Evolutionary conservation across 306 rosid genomes (phyloP), one percentile per base, ranked within the genome.

Genomic region (Cucurbita argyrosperma): DNA sequence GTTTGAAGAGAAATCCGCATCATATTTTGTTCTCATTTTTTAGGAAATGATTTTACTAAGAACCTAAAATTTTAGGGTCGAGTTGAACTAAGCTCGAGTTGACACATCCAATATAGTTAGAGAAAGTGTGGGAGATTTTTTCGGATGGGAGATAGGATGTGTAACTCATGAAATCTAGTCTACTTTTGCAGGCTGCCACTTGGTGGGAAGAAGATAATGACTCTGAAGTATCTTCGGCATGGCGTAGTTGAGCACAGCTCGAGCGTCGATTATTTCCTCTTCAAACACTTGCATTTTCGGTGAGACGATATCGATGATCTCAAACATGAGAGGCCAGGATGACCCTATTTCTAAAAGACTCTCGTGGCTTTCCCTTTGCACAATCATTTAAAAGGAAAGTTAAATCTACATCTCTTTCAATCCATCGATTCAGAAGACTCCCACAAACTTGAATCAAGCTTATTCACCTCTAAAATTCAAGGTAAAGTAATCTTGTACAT

Each of bases 171-270:
- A 66, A 19, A 45, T 45, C 39, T 45, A 10, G 76, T 55, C 39
- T 45, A 10, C 76, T 59, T 80, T 61, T 72, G 56, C 89, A 94
- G 98, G 59, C 87, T 53, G 79, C 88, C 68, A 94, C 97, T 23
- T 94, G 97, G 98, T 94, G 98, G 98, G 98, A 90, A 82, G 98
- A 94, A 81, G 96, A 88, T 77, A 83, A 74, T 72, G 96, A 90
- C 45, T 76, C 79, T 38, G 98, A 93, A 88, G 80, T 3, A 73
- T 90, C 94, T 76, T 89, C 96, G 38, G 98, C 87, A 45, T 93
- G 98, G 98, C 90, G 96, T 56, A 87, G 76, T 78, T 93, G 88
- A 93, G 76, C 42, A 1, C 42, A 1, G 39, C 90, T 83, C 88
- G 96, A 78, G 97, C 93, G 6, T 90, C 94, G 76, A 89, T 82